phyloP scores from a whole-genome alignment of 1,284 basidiomycete genomes.

The Trichosporon faecale region DNA sequence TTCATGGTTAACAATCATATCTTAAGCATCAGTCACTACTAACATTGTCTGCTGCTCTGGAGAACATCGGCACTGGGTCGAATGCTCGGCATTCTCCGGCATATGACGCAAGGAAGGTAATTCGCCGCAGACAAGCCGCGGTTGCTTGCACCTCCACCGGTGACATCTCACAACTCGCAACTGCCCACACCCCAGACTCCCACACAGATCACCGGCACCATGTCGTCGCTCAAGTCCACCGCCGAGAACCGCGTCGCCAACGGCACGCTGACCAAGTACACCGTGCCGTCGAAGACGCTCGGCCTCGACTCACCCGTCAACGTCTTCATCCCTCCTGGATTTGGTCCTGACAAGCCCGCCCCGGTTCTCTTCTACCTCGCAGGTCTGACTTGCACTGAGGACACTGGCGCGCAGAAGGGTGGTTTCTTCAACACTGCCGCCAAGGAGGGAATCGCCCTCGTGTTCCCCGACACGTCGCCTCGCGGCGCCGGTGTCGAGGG shows the following conservation, averaged over 20 bases:
- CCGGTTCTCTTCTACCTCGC: constrained; percentile 88
- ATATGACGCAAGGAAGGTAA: background rate
- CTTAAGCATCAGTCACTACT: background rate
- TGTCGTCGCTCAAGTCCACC: constrained; percentile 61
- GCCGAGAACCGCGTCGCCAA: constrained; percentile 74
- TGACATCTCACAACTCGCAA: background rate
- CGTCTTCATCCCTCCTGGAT: constrained; percentile 75
- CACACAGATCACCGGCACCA: constrained; percentile 28
- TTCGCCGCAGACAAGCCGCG: background rate
- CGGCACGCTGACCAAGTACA: constrained; percentile 80
- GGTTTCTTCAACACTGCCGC: constrained; percentile 76
- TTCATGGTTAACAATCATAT: background rate
- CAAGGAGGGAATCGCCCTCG: constrained; percentile 77
- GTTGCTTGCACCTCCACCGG: background rate
- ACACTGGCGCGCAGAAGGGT: constrained; percentile 90
- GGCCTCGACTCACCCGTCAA: constrained; percentile 83
- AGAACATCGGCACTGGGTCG: constrained; percentile 1
- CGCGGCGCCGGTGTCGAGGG: constrained; percentile 85
- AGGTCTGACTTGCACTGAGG: constrained; percentile 92
- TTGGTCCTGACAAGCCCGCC: constrained; percentile 59
- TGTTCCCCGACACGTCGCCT: constrained; percentile 95
- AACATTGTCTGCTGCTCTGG: background rate
- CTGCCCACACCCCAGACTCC: background rate
- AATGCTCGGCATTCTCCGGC: constrained; percentile 6
- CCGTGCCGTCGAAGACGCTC: constrained; percentile 72